Conservation (phyloP, 495 filamentous ascomycete species). For the Haplographium delicatum region DNA sequence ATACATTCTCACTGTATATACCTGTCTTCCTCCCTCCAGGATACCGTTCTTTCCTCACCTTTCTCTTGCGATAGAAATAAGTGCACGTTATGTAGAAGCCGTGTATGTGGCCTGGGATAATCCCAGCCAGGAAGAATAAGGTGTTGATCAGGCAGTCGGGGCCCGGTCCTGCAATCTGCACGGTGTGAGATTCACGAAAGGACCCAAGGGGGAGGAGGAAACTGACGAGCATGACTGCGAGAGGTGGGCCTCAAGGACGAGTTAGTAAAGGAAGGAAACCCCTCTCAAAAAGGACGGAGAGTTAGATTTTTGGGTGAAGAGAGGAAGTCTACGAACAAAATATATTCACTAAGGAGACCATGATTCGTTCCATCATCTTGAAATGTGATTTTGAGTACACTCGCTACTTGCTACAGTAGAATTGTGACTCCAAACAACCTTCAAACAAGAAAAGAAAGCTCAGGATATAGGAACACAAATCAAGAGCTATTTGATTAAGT, state of each 20-base stretch:
- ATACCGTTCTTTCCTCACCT: conserved; percentile 28
- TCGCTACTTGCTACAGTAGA: no score
- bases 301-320: not conserved
- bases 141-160: conserved; percentile 32
- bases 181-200: no score
- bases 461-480: no score
- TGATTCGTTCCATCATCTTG: conserved; percentile 14
- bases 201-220: no score
- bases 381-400: not conserved
- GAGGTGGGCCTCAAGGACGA: not conserved
- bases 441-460: no score
- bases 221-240: conserved; percentile 3
- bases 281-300: no score
- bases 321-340: conserved; percentile 17
- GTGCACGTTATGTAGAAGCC: conserved; percentile 37
- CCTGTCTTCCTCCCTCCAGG: conserved; percentile 20
- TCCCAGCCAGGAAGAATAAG: conserved; percentile 33
- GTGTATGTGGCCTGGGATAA: conserved; percentile 36
- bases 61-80: conserved; percentile 32
- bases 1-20: conserved; percentile 27
- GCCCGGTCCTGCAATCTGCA: conserved; percentile 26
- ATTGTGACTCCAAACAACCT: not conserved
- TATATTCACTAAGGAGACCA: conserved; percentile 18
- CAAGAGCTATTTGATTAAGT: no score
- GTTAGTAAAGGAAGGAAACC: not conserved